A percentile compares a stretch with the other conserved stretches of the same genome.
Conservation (phyloP, 306 rosid species). For the Hippophae gyantsensis region DNA sequence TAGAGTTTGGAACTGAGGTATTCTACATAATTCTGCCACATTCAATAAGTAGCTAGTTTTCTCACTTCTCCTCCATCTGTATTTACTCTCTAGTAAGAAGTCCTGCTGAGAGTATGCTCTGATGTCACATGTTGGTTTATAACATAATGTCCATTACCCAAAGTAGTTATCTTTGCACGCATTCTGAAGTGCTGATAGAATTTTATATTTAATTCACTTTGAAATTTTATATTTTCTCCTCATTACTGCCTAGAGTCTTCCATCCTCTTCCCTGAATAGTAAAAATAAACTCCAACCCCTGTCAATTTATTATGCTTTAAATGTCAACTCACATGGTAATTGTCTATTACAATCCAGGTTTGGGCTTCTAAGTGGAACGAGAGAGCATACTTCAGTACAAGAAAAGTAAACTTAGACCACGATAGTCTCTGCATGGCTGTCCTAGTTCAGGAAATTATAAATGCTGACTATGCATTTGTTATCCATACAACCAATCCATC, state of each 20-base stretch:
- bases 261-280: conserved; percentile 2
- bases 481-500: conserved; percentile 96
- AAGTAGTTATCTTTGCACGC: too few species aligned
- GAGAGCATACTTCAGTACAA: conserved; percentile 91
- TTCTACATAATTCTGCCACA: too few species aligned
- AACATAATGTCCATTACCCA: too few species aligned
- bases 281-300: conserved; percentile 1
- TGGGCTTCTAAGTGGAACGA: conserved; percentile 99
- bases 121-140: too few species aligned
- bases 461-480: conserved; percentile 96
- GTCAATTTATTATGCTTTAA: conserved; percentile 2
- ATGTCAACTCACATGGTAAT: conserved; percentile 11
- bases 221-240: background rate
- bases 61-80: too few species aligned
- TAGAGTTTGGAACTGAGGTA: too few species aligned
- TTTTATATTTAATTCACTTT: too few species aligned
- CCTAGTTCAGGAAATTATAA: conserved; percentile 91
- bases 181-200: too few species aligned
- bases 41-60: too few species aligned
- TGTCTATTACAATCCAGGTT: conserved; percentile 44
- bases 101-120: too few species aligned
- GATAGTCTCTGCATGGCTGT: conserved; percentile 95
- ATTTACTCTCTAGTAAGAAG: too few species aligned
- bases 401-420: conserved; percentile 85
- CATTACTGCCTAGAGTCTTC: conserved; percentile 8